phyloP scores from a whole-genome alignment of 768 basidiomycete species.

The Mycena galopus region DNA sequence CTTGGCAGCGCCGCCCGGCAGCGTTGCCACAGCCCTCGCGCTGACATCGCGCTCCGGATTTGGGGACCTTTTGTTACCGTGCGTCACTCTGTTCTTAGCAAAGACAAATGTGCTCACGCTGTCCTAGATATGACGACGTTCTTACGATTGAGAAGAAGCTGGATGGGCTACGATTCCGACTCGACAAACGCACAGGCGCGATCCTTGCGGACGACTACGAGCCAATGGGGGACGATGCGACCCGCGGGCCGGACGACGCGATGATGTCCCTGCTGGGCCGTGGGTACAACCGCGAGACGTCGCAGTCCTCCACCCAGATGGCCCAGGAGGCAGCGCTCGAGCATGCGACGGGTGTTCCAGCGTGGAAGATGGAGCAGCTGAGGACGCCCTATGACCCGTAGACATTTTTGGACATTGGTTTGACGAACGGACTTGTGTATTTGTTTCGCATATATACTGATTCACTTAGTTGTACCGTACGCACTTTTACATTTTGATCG shows the following conservation, averaged over 20 bases:
- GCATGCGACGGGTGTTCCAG: slow-evolving; percentile 19
- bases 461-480: slow-evolving; percentile 9
- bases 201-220: slow-evolving; percentile 68
- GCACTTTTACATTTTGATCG: background rate
- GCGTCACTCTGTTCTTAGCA: background rate
- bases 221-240: slow-evolving; percentile 36
- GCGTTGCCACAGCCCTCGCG: slow-evolving; percentile 68
- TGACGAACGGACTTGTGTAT: slow-evolving; percentile 24
- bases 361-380: slow-evolving; percentile 15
- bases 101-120: background rate
- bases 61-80: slow-evolving; percentile 69
- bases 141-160: slow-evolving; percentile 61
- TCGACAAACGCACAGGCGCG: slow-evolving; percentile 72
- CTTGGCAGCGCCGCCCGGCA: slow-evolving; percentile 69
- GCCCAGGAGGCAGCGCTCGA: slow-evolving; percentile 39
- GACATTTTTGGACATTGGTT: background rate
- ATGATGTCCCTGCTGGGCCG: slow-evolving; percentile 52
- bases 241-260: slow-evolving; percentile 52
- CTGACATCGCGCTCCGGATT: slow-evolving; percentile 74
- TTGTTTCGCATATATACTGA: background rate
- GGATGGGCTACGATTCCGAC: slow-evolving; percentile 62
- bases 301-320: slow-evolving; percentile 42
- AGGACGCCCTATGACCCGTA: slow-evolving; percentile 29
- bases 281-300: slow-evolving; percentile 38
- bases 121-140: slow-evolving; percentile 60